Conservation (phyloP, 2,329 filamentous ascomycete species). For the Malbranchea zuffiana region DNA sequence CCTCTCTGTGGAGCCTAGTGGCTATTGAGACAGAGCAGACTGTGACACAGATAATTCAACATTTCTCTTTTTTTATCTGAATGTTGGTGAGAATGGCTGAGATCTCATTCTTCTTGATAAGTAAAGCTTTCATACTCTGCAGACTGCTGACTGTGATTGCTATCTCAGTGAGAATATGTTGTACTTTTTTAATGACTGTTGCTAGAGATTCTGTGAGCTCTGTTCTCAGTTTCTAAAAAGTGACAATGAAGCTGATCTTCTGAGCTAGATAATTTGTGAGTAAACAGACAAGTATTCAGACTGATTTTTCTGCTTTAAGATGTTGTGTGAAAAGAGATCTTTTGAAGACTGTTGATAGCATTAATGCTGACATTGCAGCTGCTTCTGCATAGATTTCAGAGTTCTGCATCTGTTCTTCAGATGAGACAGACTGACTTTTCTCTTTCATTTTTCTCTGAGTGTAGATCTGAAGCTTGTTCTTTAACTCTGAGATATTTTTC, state of each 20-base stretch:
- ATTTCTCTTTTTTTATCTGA: not conserved
- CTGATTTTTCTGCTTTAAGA: not conserved
- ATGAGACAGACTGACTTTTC: not conserved
- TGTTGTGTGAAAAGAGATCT: not conserved
- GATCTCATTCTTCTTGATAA: not conserved
- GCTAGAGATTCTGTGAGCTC: slow-evolving; percentile 1
- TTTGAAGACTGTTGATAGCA: not conserved
- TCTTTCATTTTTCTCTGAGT: not conserved
- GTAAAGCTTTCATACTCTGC: not conserved
- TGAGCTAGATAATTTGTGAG: not conserved
- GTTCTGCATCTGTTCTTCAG: not conserved
- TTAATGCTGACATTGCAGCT: not conserved
- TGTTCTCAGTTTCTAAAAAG: slow-evolving; percentile 1
- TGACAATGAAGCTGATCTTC: not conserved
- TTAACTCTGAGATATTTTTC: not conserved
- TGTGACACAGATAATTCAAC: not conserved
- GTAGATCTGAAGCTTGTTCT: not conserved
- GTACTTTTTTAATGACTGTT: not conserved
- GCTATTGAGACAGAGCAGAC: too few relatives aligned
- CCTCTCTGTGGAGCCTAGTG: too few relatives aligned
- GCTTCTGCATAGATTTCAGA: not conserved
- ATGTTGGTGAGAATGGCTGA: not conserved
- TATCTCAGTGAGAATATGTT: not conserved
- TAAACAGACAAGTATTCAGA: not conserved
- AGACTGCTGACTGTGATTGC: not conserved